Evolutionary conservation across 2,329 filamentous ascomycete species (phyloP), one percentile per base, ranked within the genome.

Genomic region (Pseudocercospora cruenta): DNA sequence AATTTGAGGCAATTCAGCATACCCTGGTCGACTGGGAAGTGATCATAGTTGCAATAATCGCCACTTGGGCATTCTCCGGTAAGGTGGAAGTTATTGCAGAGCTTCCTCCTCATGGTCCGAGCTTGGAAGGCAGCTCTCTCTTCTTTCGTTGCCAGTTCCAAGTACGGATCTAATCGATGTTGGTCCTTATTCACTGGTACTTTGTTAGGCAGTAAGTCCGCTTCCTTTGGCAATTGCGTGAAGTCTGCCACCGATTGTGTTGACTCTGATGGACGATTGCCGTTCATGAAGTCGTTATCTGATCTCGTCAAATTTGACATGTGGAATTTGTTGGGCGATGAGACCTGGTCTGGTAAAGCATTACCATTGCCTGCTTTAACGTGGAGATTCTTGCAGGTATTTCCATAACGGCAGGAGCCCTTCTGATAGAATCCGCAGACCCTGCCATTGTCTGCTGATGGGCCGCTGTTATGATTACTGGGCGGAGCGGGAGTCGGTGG

Each of bases 81-180:
- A 0, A 86, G 76, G 63, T 85, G 81, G 65, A 80, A 80, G 28
- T 78, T 79, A 70, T 86, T 86, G 73, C 84, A 86, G 0, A 83
- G 78, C 69, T 84, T 85, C 19, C 76, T 74, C 2, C 74, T 70
- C 14, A 74, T 75, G 28, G 77, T 75, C 12, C 79, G 78, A 10
- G 74, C 72, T 21, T 78, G 77, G 70, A 83, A 86, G 8, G 69
- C 68, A 1, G 76, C 71, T 71, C 79, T 78, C 28, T 81, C 80
- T 16, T 80, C 76, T 14, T 68, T 36, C 0, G 78, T 70, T 0
- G 82, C 80, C 0, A 74, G 69, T 8, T 77, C 74, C 33, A 80
- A 74, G 69, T 80, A 80, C 0, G 75, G 68, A 69, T 87, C 85
- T 14, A 87, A 73, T 4, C 85, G 83, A 14, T 85, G 78, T 1